Base-by-base conservation (phyloP, 441 rosid species). In the Adansonia gregorii region DNA sequence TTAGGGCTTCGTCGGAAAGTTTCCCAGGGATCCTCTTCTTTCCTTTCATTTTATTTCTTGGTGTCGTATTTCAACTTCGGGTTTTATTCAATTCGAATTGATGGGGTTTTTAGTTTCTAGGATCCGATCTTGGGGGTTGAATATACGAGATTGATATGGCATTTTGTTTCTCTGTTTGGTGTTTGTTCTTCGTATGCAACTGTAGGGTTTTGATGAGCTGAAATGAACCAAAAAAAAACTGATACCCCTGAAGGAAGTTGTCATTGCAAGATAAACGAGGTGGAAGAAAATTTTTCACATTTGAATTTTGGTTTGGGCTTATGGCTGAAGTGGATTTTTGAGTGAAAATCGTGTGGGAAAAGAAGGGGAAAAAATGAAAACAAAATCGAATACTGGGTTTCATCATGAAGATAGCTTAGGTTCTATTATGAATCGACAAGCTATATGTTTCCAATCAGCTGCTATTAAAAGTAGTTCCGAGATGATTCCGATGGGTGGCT, bases 401-500 rank as follows among this genome's bases (percentile, higher is more conserved):
- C 79, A 75, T 74, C 79, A 66, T 6, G 86, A 78, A 14, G 89
- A 78, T 59, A 55, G 79, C 61, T 76, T 84, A 74, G 80, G 72
- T 74, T 84, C 90, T 72, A 73, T 88, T 35, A 81, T 86, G 82
- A 84, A 79, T 49, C 84, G 83, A 67, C 87, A 86, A 69, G 89
- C 89, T 6, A 78, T 90, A 31, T 86, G 90, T 51, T 89, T 90
- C 63, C 93, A 89, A 54, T 80, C 88, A 5, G 82, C 81, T 19
- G 83, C 80, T 3, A 55, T 83, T 20, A 86, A 80, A 63, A 88
- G 78, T 73, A 64, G 89, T 1, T 84, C 92, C 0, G 92, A 88
- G 88, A 83, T 88, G 89, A 77, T 87, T 54, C 86, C 87, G 1
- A 85, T 88, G 83, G 82, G 89, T 76, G 78, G 78, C 79, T 92